Percentiles rank a stretch among this genome's conserved stretches.
Conservation (phyloP, 257 asterid species). For the Fraxinus pennsylvanica region DNA sequence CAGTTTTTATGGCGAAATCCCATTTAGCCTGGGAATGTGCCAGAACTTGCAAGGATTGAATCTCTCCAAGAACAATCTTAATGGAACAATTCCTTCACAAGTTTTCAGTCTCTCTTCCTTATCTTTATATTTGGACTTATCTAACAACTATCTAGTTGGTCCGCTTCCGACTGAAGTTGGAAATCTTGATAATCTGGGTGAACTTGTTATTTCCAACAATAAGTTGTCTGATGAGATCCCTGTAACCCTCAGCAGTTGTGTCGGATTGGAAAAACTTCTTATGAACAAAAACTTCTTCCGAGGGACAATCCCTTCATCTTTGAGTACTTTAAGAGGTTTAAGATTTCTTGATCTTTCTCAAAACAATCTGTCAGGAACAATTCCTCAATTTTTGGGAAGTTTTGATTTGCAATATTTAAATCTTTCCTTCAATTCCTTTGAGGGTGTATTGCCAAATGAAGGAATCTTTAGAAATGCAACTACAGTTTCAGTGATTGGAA, state of each 20-base stretch:
- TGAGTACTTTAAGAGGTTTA: background rate
- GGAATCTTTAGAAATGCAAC: slow-evolving; percentile 1
- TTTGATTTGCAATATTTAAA: slow-evolving; percentile 20
- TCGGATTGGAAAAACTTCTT: slow-evolving; percentile 27
- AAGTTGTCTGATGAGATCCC: slow-evolving; percentile 36
- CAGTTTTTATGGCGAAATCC: slow-evolving; percentile 16
- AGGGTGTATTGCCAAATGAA: slow-evolving; percentile 18
- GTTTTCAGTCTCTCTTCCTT: slow-evolving; percentile 22
- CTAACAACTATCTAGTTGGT: slow-evolving; percentile 24
- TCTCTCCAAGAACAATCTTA: slow-evolving; percentile 24
- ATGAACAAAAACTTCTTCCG: background rate
- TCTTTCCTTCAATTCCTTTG: slow-evolving; percentile 26
- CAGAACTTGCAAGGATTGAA: slow-evolving; percentile 18
- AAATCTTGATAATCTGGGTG: slow-evolving; percentile 24
- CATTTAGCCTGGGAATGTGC: slow-evolving; percentile 20
- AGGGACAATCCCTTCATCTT: slow-evolving; percentile 8
- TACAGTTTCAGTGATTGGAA: background rate
- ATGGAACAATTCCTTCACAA: slow-evolving; percentile 20
- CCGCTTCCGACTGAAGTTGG: slow-evolving; percentile 28
- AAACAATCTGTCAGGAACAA: slow-evolving; percentile 37
- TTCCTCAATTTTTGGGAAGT: slow-evolving; percentile 36
- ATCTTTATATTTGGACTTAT: slow-evolving; percentile 18
- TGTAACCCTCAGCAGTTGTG: slow-evolving; percentile 8
- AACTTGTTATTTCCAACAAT: slow-evolving; percentile 33
- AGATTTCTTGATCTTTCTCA: slow-evolving; percentile 30